Base-by-base conservation (phyloP, 805 yeast species). In the Candida koratica region DNA sequence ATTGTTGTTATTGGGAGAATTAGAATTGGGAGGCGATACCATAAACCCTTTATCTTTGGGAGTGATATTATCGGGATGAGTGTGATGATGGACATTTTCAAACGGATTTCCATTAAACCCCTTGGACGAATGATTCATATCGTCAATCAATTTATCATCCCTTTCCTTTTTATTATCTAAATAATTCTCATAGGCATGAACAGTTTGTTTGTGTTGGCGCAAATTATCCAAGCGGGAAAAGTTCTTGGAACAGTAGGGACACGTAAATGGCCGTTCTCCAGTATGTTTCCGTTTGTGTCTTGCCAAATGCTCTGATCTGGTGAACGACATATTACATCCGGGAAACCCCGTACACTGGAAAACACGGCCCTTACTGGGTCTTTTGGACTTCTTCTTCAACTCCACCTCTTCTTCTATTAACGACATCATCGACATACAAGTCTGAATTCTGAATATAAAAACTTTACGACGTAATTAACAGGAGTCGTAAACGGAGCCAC, bases 271-370 rank as follows among this genome's bases (percentile, higher is more conserved):
- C 39, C 95, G 69, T 57, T 88, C 97, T 28, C 96, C 97, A 0
- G 96, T 89, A 56, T 88, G 97, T 51, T 88, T 89, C 40, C 96
- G 67, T 36, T 89, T 82, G 62, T 88, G 97, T 41, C 97, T 70
- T 1, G 96, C 95, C 47, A 88, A 70, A 60, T 89, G 97, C 56
- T 89, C 97, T 6, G 93, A 81, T 33, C 97, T 69, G 2, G 95
- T 84, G 59, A 88, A 88, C 5, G 89, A 74, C 95, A 89, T 88
- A 38, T 66, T 68, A 60, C 97, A 88, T 46, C 82, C 88, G 14
- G 86, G 86, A 54, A 74, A 89, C 3, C 95, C 96, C 1, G 82
- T 66, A 59, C 97, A 88, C 53, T 79, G 88, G 60, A 88, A 88
- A 15, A 84, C 73, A 42, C 86, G 60, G 10, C 82, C 82, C 44